Evolutionary conservation across 2,329 filamentous ascomycete species (phyloP).

Genomic region (Passalora sequoiae): DNA sequence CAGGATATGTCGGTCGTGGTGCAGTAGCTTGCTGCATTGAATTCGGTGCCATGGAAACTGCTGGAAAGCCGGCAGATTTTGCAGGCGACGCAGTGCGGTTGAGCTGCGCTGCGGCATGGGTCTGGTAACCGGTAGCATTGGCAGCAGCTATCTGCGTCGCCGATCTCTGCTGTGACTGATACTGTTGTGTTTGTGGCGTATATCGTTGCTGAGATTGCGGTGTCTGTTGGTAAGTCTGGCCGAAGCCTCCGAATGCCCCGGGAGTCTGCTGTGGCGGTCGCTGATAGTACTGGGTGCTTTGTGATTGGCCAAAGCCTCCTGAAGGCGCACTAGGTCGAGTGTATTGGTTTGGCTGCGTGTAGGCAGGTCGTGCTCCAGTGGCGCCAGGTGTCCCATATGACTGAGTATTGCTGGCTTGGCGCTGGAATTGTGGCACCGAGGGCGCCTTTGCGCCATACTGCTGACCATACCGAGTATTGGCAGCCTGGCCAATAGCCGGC

Average conservation of each 20-base stretch:
- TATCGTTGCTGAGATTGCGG: constrained; percentile 25
- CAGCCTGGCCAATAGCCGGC: constrained; percentile 33
- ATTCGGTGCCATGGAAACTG: constrained; percentile 15
- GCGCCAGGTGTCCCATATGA: constrained; percentile 27
- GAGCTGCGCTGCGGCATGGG: constrained; percentile 16
- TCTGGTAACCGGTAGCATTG: constrained; percentile 26
- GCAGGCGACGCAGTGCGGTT: constrained; percentile 28
- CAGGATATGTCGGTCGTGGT: constrained; percentile 20
- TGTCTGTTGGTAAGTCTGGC: constrained; percentile 20
- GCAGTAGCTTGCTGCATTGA: constrained; percentile 11
- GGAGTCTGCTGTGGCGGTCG: constrained; percentile 18
- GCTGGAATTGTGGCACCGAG: constrained; percentile 25
- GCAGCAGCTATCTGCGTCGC: constrained; percentile 16
- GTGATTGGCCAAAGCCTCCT: constrained; percentile 21
- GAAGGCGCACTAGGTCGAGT: constrained; percentile 20
- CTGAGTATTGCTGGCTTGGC: constrained; percentile 25
- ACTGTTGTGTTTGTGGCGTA: constrained; percentile 20
- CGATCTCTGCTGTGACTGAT: constrained; percentile 18
- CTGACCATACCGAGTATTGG: constrained; percentile 34
- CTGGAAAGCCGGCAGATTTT: constrained; percentile 17
- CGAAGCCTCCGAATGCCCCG: constrained; percentile 22
- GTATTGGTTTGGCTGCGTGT: constrained; percentile 27
- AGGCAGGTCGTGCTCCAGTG: constrained; percentile 19
- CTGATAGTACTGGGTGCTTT: constrained; percentile 25
- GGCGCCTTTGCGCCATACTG: constrained; percentile 26